Percentiles rank a stretch among this genome's conserved stretches.
Evolutionary conservation across 305 asterid species (phyloP).

Genomic region (Rubia peregrina): DNA sequence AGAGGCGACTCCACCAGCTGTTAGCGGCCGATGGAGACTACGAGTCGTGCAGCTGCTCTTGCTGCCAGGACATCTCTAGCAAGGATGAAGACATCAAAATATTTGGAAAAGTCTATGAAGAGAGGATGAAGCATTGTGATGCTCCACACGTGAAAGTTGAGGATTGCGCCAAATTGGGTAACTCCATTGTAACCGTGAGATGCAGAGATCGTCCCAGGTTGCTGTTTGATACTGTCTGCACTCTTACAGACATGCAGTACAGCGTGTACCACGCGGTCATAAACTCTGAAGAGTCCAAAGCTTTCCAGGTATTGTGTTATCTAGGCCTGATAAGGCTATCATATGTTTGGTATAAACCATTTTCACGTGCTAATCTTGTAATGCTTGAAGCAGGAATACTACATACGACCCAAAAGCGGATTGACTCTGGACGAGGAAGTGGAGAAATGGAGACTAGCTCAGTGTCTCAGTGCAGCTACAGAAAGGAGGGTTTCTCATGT

Average conservation of each 20-base stretch:
- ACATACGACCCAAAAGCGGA: slow-evolving; percentile 51
- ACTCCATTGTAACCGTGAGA: slow-evolving; percentile 53
- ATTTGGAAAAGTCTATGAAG: slow-evolving; percentile 20
- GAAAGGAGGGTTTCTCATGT: slow-evolving; percentile 79
- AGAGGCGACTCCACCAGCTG: slow-evolving; percentile 94
- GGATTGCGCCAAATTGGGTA: slow-evolving; percentile 44
- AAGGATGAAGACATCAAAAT: slow-evolving; percentile 25
- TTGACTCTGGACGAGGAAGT: slow-evolving; percentile 36
- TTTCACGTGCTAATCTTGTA: slow-evolving; percentile 8
- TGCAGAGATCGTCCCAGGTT: slow-evolving; percentile 69
- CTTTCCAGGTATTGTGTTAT: slow-evolving; percentile 48
- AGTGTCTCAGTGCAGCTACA: slow-evolving; percentile 73
- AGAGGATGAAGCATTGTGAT: slow-evolving; percentile 27
- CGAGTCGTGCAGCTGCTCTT: slow-evolving; percentile 42
- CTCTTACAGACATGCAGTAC: slow-evolving; percentile 67
- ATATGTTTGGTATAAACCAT: too few species aligned
- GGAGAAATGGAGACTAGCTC: slow-evolving; percentile 44
- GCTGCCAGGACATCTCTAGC: slow-evolving; percentile 28
- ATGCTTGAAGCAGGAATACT: slow-evolving; percentile 55
- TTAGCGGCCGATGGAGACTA: slow-evolving; percentile 73
- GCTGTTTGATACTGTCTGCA: slow-evolving; percentile 69
- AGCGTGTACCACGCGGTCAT: slow-evolving; percentile 76
- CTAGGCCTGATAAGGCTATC: too few species aligned
- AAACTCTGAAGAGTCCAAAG: slow-evolving; percentile 53
- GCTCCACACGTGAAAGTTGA: slow-evolving; percentile 61